Base-by-base conservation (phyloP, 2,329 filamentous ascomycete species). In the Hymenoscyphus linearis region DNA sequence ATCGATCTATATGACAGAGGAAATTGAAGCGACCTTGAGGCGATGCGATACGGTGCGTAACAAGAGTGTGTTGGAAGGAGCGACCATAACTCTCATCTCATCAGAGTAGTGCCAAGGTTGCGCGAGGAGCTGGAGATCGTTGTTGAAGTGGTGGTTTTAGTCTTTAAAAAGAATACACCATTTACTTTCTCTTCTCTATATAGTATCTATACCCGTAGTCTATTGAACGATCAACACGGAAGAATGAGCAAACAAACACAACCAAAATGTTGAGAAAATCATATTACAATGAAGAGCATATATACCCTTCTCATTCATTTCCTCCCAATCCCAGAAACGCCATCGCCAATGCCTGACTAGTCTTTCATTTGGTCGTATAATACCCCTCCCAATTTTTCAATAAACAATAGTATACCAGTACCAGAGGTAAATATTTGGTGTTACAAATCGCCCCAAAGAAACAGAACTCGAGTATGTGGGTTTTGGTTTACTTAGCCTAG, bases 401-500 rank as follows among this genome's bases (percentile, higher is more conserved):
- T 50, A 50, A 50, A 50, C 44, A 50, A 50, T 50, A 40, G 37
- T 40, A 50, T 50, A 50, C 44, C 44, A 13, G 44, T 22, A 50
- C 44, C 44, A 50, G 44, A 50, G 44, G 44, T 50, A 50, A 50
- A 50, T 50, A 50, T 50, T 50, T 50, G 44, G 44, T 50, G 44
- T 50, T 50, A 50, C 44, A 50, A 50, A 50, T 50, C 44, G 44
- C 44, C 44, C 44, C 44, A 50, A 50, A 50, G 22, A 50, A 13
- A 50, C 31, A 31, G 4, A 22, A 50, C 44, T 13, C 22, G 44
- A 22, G 22, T 50, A 14, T 22, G 22, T 25, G 10, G 31, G 31
- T 50, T 50, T 50, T 13, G 44, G 7, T 50, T 22, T 13, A 4
- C 37, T n/a, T 76, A 96, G 71, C 85, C 86, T 81, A 89, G 91